These are phyloP conservation scores for Metschnikowia borealis DNA, from an alignment of 805 yeast genomes.

Conservation along the genomic window DNA sequence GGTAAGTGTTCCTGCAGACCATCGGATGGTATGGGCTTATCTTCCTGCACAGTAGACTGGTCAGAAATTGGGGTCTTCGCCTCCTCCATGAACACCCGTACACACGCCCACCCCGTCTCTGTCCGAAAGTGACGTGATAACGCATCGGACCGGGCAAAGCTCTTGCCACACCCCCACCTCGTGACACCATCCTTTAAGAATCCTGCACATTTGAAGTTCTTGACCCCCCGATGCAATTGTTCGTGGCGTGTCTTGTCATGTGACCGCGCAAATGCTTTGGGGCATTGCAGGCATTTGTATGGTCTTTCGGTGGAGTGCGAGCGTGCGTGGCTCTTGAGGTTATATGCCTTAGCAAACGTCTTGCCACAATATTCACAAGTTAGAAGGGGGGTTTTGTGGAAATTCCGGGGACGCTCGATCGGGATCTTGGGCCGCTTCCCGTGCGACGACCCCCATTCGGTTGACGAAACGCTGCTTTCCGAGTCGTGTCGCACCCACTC, in stretches of 20 bases:
- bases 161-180: conserved; percentile 72
- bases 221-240: conserved; percentile 66
- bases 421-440: too few relatives aligned
- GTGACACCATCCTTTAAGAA: conserved; percentile 51
- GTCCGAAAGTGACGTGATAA: conserved; percentile 71
- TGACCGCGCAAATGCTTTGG: conserved; percentile 68
- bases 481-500: too few relatives aligned
- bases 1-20: not conserved
- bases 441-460: too few relatives aligned
- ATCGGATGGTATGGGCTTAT: too few relatives aligned
- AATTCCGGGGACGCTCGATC: not conserved
- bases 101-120: conserved; percentile 69
- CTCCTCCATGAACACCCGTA: conserved; percentile 60
- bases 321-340: conserved; percentile 47
- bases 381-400: not conserved
- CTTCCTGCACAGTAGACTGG: not conserved
- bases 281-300: conserved; percentile 58
- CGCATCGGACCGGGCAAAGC: conserved; percentile 76
- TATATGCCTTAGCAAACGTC: conserved; percentile 46
- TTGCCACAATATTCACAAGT: conserved; percentile 39
- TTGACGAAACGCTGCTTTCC: too few relatives aligned
- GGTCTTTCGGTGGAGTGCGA: conserved; percentile 67
- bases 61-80: conserved; percentile 27
- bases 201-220: conserved; percentile 67
- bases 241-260: conserved; percentile 79